phyloP scores from a whole-genome alignment of 257 asterid genomes.

The Scutellaria galericulata region DNA sequence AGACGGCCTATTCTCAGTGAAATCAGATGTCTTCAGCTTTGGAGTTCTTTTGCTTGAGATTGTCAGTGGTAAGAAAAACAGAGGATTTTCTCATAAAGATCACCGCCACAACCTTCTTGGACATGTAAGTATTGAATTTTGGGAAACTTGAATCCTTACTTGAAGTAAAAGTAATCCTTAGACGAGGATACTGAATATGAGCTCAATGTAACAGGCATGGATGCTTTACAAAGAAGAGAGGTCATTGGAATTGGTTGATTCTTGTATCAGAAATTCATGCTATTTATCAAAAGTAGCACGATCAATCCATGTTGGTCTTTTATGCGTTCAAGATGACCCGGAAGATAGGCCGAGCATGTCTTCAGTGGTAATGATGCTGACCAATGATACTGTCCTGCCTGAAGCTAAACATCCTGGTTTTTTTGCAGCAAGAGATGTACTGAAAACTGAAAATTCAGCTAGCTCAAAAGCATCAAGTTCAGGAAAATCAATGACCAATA shows the following conservation, averaged over 20 bases:
- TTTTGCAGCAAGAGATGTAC: constrained; percentile 28
- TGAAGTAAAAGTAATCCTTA: neutral
- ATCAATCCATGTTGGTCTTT: constrained; percentile 38
- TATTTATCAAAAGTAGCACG: constrained; percentile 19
- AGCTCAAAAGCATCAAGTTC: constrained; percentile 19
- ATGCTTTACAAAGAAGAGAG: constrained; percentile 42
- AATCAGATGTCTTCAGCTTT: constrained; percentile 50
- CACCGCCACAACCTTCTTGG: constrained; percentile 50
- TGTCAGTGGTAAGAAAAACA: constrained; percentile 39
- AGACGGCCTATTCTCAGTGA: constrained; percentile 43
- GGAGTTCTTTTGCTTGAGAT: constrained; percentile 49
- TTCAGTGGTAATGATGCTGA: constrained; percentile 38
- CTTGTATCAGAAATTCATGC: constrained; percentile 2
- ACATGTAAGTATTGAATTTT: constrained; percentile 38
- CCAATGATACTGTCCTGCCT: constrained; percentile 35
- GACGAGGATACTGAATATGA: too few relatives aligned
- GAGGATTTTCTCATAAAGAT: constrained; percentile 39
- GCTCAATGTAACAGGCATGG: constrained; percentile 45
- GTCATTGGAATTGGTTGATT: constrained; percentile 34
- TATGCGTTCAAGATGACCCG: constrained; percentile 39
- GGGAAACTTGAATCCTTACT: neutral
- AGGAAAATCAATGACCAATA: constrained; percentile 3
- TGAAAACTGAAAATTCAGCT: neutral
- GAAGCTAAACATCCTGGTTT: constrained; percentile 38
- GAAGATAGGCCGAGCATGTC: constrained; percentile 43